A percentile compares a stretch with the other conserved stretches of the same genome.
These are phyloP conservation scores for Turnera subulata DNA, from an alignment of 345 rosid genomes.

Conservation along the genomic window DNA sequence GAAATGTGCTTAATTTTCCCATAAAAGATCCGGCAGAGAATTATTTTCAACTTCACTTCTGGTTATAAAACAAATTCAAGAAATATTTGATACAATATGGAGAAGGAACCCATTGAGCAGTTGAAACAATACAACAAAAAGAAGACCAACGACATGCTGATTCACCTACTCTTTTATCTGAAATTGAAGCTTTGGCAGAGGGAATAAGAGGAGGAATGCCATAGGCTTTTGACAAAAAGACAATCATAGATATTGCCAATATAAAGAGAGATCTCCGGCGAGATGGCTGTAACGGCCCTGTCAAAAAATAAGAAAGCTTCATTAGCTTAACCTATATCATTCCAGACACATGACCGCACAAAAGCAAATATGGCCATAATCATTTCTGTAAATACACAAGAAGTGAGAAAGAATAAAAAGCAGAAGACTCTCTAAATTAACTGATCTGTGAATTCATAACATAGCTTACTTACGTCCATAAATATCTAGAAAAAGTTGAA, in stretches of 20 bases:
- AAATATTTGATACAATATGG: too few relatives aligned
- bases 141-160: not conserved
- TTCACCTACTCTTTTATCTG: slow-evolving; percentile 45
- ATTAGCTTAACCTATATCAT: slow-evolving; percentile 18
- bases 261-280: slow-evolving; percentile 57
- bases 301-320: slow-evolving; percentile 19
- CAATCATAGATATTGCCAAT: slow-evolving; percentile 57
- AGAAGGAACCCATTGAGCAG: too few relatives aligned
- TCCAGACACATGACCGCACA: not conserved
- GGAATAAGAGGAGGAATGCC: slow-evolving; percentile 48
- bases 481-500: too few relatives aligned
- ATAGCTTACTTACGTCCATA: too few relatives aligned
- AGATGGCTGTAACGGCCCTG: slow-evolving; percentile 64
- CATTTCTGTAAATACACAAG: not conserved
- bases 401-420: not conserved
- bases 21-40: too few relatives aligned
- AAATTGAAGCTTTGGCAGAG: slow-evolving; percentile 47
- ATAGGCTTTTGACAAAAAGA: slow-evolving; percentile 58
- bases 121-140: slow-evolving; percentile 1
- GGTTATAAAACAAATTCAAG: not conserved
- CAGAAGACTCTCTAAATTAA: too few relatives aligned
- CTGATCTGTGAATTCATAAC: too few relatives aligned
- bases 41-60: not conserved
- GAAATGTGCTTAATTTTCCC: not conserved
- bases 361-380: not conserved